Evolutionary conservation across 2,329 filamentous ascomycete species (phyloP), one percentile per base, ranked within the genome.

Genomic region (Aspergillus fructus): DNA sequence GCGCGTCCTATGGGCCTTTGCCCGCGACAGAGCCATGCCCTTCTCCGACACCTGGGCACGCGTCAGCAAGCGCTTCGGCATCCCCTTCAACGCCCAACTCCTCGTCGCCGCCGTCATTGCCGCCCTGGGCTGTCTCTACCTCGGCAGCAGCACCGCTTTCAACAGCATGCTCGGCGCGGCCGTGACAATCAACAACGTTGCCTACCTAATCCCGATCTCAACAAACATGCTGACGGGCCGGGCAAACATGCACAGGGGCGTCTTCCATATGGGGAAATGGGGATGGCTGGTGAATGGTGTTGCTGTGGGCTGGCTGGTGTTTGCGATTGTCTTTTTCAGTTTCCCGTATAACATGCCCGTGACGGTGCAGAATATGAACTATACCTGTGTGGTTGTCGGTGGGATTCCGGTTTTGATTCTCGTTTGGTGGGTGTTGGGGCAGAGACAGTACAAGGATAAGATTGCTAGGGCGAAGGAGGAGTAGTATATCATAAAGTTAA

Each of bases 301-400:
- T 3, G 24, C 55, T 1, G 41, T 56, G 11, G 48, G 40, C 3
- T 56, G 55, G 55, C 21, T 56, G 11, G 9, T 56, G 5, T 56
- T 56, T 43, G 55, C 55, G 3, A 56, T 56, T 33, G 15, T 52
- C n/a, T 56, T 56, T 33, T 56, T 56, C 24, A 56, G 55, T 11
- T 56, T 56, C 24, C 55, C 55, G 17, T 56, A 56, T n/a, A 52
- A 43, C 8, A 56, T 56, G 55, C 55, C 55, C 2, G 55, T 53
- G 1, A 56, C 49, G 15, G 55, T 56, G 21, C 11, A 52, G 41
- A 56, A 52, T 19, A 56, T 56, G 55, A 56, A 56, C 40, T 56
- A 56, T 39, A 56, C 55, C 2, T 56, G 55, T 21, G 55, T 56
- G 1, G 55, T 56, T 23, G 55, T 52, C 2, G 55, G 55, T 1